Base-by-base conservation (phyloP, 2,329 filamentous ascomycete species). In the Triangularia setosa region DNA sequence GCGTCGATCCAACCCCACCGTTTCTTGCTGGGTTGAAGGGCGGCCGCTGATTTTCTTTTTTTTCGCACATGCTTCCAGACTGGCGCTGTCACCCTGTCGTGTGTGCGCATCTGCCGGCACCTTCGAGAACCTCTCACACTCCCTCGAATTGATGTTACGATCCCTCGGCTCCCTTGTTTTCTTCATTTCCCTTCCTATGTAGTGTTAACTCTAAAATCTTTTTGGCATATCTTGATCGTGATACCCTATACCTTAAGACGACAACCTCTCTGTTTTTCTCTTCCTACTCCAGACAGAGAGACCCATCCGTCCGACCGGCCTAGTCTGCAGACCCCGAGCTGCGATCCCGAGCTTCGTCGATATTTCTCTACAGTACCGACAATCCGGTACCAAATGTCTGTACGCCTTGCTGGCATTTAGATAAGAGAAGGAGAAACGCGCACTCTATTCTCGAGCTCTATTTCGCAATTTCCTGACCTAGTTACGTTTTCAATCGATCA, bases 291-390 rank as follows among this genome's bases (percentile, higher is more conserved):
- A 25, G 16, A 40, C 23, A 18, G 35, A 28, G 21, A 21, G 28
- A 44, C 21, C 57, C 57, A 60, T 60, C 58, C 58, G 58, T 27
- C 48, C 33, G 58, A 44, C 58, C 58, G 58, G 25, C 58, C 58
- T 48, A 53, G 23, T 60, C 48, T 60, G 58, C 40, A 23, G 58
- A 60, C 33, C 40, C 40, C 35, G 18, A 60, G n/a, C 18, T 52
- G 23, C 18, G 33, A 48, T 23, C 33, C 28, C 18, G 25, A 40
- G 25, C 58, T 28, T 33, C 58, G 24, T 52, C 58, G 58, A 60
- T n/a, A 25, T 53, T 60, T 18, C 35, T 25, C 25, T 25, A 16
- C 44, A 52, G 18, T 27, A 40, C 58, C n/a, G 16, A 59, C 58
- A 53, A 60, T 48, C 16, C 58, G 11, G 40, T 40, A 7, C 12